Evolutionary conservation across 2,329 filamentous ascomycete species (phyloP).

Genomic region (Chrysoporthe austroafricana): DNA sequence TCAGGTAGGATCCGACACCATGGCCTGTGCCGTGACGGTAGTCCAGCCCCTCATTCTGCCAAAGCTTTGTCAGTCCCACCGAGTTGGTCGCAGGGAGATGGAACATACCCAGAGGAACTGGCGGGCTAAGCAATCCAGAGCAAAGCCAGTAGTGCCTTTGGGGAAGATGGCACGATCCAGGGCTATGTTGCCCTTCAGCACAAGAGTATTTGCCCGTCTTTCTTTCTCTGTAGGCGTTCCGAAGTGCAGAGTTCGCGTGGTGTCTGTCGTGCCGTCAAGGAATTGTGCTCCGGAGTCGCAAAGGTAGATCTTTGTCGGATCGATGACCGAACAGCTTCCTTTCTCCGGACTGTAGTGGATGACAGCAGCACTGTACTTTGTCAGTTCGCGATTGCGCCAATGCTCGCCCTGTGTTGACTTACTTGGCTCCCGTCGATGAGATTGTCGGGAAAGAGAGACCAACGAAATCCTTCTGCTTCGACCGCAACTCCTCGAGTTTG

Average conservation of each 20-base stretch:
- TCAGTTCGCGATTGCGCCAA: constrained; percentile 1
- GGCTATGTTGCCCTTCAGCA: constrained; percentile 91
- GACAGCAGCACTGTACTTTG: constrained; percentile 75
- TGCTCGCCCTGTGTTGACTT: constrained; percentile 36
- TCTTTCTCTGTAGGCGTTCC: constrained; percentile 82
- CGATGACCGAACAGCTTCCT: constrained; percentile 79
- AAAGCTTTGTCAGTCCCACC: constrained; percentile 30
- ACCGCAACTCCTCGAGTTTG: constrained; percentile 79
- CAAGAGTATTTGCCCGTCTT: constrained; percentile 87
- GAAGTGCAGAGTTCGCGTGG: constrained; percentile 91
- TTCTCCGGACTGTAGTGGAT: constrained; percentile 94
- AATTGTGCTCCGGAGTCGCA: constrained; percentile 99
- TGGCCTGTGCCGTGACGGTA: constrained; percentile 97
- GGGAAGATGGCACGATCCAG: constrained; percentile 87
- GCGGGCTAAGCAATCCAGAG: constrained; percentile 83
- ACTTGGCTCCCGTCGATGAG: constrained; percentile 84
- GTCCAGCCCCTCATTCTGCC: constrained; percentile 75
- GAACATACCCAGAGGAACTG: constrained; percentile 83
- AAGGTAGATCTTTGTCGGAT: constrained; percentile 85
- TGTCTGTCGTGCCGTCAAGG: constrained; percentile 93
- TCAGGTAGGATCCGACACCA: constrained; percentile 91
- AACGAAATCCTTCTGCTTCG: constrained; percentile 73
- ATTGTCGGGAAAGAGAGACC: constrained; percentile 96
- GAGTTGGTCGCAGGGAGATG: constrained; percentile 1
- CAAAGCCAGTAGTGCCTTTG: constrained; percentile 92